Conservation (phyloP, 768 basidiomycete species). For the Rhodotorula graminis region DNA sequence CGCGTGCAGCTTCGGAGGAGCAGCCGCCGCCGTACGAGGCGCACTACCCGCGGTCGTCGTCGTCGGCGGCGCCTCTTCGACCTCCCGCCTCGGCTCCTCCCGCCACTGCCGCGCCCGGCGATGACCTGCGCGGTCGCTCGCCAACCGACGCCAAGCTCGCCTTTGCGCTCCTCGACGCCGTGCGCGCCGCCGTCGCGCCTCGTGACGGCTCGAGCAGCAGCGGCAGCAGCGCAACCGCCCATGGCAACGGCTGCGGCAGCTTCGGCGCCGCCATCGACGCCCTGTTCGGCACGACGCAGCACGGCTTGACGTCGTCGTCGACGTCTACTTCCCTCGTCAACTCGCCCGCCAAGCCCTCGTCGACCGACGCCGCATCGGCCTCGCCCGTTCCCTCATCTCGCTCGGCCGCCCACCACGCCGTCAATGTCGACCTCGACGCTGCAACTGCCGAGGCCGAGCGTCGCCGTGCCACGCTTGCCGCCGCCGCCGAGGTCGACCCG, state of each 20-base stretch:
- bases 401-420: too few relatives aligned
- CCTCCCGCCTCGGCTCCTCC: not conserved
- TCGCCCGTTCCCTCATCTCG: not conserved
- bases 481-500: not conserved
- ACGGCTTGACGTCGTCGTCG: not conserved
- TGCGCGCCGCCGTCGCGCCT: slow-evolving; percentile 3
- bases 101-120: not conserved
- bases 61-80: not conserved
- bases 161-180: slow-evolving; percentile 20
- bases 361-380: not conserved
- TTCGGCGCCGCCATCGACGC: not conserved
- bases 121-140: not conserved
- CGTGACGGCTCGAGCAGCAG: not conserved
- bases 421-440: not conserved
- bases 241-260: too few relatives aligned
- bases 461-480: not conserved
- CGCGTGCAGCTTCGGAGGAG: not conserved
- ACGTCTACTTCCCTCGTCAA: not conserved
- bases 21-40: slow-evolving; percentile 17
- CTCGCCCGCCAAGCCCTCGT: not conserved
- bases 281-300: not conserved
- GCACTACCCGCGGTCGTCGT: slow-evolving; percentile 1
- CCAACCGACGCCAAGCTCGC: slow-evolving; percentile 9
- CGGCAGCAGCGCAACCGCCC: not conserved
- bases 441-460: slow-evolving; percentile 10